Base-by-base conservation (phyloP, 1,284 basidiomycete genomes). In the Moniliophthora roreri region DNA sequence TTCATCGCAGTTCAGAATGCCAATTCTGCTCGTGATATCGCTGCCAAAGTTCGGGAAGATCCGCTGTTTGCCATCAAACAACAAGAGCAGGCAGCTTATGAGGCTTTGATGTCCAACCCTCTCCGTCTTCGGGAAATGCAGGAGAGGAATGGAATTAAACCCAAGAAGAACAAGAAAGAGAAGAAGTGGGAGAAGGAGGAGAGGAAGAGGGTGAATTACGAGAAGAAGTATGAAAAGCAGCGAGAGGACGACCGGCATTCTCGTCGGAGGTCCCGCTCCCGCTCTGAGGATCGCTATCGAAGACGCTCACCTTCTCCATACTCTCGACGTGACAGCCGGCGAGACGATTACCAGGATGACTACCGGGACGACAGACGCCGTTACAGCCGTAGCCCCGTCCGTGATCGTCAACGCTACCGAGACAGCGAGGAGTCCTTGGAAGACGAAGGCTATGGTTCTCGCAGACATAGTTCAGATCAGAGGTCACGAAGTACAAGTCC, bases 31-130 rank as follows among this genome's bases (percentile, higher is more conserved):
- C 86, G 94, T 23, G 96, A 99, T 67, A 82, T 93, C 36, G 90
- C 94, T 16, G 75, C 93, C 23, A 99, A 99, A 74, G 87, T 99
- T 58, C 87, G 96, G 38, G 95, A 98, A 69, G 96, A 99, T 65
- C 96, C 96, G 1, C 70, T 99, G 21, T 80, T 99, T 21, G 93
- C 93, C 11, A 99, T 99, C 75, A 98, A 98, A 72, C 90, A 94
- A 68, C 95, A 98, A 66, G 96, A 99, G 71, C 94, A 98, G 68
- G 89, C 91, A 6, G 91, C 94, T 6, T 91, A 95, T 60, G 85
- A 97, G 61, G 85, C 93, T 3, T 77, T 99, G 50, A 84, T 95
- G 76, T 87, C 90, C 52, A 95, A 98, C 62, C 97, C 97, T 13
- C 84, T 95, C 18, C 89, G 94, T 34, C 73, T 98, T 44, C 83